These are phyloP conservation scores for Phyllachora maydis DNA, from an alignment of 2,329 filamentous ascomycete species.

Conservation along the genomic window DNA sequence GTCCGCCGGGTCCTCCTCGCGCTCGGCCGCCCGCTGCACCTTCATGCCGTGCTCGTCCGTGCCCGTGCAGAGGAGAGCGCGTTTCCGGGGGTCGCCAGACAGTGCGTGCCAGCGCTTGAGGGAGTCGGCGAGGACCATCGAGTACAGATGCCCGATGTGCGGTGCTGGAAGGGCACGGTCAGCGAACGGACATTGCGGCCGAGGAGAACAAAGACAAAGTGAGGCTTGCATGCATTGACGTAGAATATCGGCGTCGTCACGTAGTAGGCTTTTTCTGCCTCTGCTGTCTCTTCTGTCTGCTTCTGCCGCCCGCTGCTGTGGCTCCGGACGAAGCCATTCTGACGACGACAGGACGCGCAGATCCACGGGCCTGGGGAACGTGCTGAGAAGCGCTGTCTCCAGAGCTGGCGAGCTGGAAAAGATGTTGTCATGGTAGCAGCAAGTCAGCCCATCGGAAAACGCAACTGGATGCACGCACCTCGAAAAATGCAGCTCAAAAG, in stretches of 20 bases:
- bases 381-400: no score
- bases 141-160: constrained; percentile 88
- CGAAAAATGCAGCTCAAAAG: no score
- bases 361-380: no score
- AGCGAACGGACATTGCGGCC: constrained; percentile 3
- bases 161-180: constrained; percentile 39
- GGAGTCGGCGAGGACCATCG: constrained; percentile 77
- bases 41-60: constrained; percentile 98
- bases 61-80: constrained; percentile 69
- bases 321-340: constrained; percentile 3
- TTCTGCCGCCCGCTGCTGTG: no score
- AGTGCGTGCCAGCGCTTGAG: constrained; percentile 81
- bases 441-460: no score
- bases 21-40: constrained; percentile 68
- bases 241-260: constrained; percentile 97
- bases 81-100: constrained; percentile 40
- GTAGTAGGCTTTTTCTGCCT: constrained; percentile 60
- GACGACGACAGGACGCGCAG: constrained; percentile 5
- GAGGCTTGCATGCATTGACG: constrained; percentile 92
- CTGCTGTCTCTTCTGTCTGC: not conserved
- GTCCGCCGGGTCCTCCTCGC: no score
- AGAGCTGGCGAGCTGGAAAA: no score
- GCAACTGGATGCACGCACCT: no score
- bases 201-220: no score
- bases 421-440: no score